phyloP scores from a whole-genome alignment of 148 eudicot species.

The Cornus suecica region DNA sequence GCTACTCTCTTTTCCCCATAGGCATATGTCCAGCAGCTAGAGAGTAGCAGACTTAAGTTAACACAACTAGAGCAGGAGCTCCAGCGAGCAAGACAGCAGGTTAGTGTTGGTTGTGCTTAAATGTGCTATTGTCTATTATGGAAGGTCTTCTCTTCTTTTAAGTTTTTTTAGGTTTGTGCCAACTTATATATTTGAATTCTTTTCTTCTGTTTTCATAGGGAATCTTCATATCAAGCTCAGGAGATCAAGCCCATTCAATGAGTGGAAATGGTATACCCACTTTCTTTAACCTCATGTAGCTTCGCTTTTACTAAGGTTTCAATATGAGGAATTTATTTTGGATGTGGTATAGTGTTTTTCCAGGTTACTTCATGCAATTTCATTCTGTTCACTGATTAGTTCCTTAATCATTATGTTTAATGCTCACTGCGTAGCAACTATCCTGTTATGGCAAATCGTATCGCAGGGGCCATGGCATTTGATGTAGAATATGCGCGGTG shows the following conservation, averaged over 20 bases:
- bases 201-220: slow-evolving; percentile 25
- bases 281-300: neutral
- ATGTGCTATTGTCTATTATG: neutral
- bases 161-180: neutral
- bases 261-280: slow-evolving; percentile 48
- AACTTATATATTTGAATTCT: neutral
- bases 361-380: neutral
- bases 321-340: neutral
- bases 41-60: slow-evolving; percentile 50
- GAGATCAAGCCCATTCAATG: slow-evolving; percentile 50
- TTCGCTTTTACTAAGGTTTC: neutral
- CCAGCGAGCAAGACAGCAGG: slow-evolving; percentile 59
- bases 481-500: slow-evolving; percentile 58
- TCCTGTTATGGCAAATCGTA: neutral
- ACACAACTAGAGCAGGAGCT: slow-evolving; percentile 60
- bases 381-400: neutral
- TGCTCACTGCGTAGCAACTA: neutral
- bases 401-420: neutral
- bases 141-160: neutral
- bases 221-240: slow-evolving; percentile 45
- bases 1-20: slow-evolving; percentile 13
- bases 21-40: slow-evolving; percentile 59
- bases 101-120: slow-evolving; percentile 16
- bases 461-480: slow-evolving; percentile 55
- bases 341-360: neutral